These are phyloP conservation scores for Ichthyophthirius multifiliis DNA, from an alignment of 169 alveolate genomes.

Conservation along the genomic window DNA sequence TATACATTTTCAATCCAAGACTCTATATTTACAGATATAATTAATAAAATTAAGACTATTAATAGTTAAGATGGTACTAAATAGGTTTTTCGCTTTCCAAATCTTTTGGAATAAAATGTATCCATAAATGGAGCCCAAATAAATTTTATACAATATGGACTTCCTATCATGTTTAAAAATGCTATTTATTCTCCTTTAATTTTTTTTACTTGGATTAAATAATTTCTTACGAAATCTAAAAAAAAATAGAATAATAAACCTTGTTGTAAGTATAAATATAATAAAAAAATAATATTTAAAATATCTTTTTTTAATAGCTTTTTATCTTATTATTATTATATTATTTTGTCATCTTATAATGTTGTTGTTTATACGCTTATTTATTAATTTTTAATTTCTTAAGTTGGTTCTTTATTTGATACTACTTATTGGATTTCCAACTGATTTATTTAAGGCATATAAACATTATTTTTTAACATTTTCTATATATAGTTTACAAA, in stretches of 20 bases:
- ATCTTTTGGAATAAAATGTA: not conserved
- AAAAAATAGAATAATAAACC: not conserved
- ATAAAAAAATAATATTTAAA: not conserved
- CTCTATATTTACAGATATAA: not conserved
- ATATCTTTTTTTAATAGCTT: not conserved
- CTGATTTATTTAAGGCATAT: too few species aligned
- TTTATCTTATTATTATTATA: not conserved
- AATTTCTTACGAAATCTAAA: not conserved
- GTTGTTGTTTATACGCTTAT: too few species aligned
- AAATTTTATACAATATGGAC: not conserved
- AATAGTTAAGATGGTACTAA: not conserved
- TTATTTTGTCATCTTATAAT: too few species aligned
- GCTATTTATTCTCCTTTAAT: not conserved
- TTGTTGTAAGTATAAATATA: not conserved
- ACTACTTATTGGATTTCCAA: too few species aligned
- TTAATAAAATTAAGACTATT: not conserved
- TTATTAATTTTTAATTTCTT: too few species aligned
- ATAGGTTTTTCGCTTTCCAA: slow-evolving; percentile 14
- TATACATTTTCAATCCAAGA: not conserved
- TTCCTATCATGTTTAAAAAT: not conserved
- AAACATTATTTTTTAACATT: too few species aligned
- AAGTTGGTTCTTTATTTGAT: too few species aligned
- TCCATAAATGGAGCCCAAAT: slow-evolving; percentile 1
- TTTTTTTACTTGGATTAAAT: not conserved
- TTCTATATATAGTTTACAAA: too few species aligned